Conservation (phyloP, 495 filamentous ascomycete genomes). For the Penicillium pulvis region DNA sequence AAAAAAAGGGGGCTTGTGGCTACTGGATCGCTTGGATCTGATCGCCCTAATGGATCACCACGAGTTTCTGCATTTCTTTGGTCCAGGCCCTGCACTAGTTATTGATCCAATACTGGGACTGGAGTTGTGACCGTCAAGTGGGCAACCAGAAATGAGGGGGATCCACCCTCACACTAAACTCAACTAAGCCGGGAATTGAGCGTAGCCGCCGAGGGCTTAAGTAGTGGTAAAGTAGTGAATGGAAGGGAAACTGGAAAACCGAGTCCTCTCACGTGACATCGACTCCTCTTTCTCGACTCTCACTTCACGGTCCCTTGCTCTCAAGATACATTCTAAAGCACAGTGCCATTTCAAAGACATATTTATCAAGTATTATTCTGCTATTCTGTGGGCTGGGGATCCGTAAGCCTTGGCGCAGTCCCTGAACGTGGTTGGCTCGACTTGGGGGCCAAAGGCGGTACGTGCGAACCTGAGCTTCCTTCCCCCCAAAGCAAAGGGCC, state of each 20-base stretch:
- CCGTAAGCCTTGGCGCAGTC: slow-evolving; percentile 14
- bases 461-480: slow-evolving; percentile 22
- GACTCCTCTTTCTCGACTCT: slow-evolving; percentile 26
- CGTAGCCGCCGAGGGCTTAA: slow-evolving; percentile 23
- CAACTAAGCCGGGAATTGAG: slow-evolving; percentile 1
- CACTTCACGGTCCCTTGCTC: not conserved
- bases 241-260: not conserved
- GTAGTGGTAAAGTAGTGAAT: slow-evolving; percentile 8
- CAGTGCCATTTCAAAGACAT: not conserved
- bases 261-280: slow-evolving; percentile 26
- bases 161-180: slow-evolving; percentile 2
- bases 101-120: slow-evolving; percentile 4
- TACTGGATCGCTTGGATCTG: not conserved
- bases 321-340: not conserved
- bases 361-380: slow-evolving; percentile 12
- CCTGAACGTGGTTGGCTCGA: slow-evolving; percentile 19
- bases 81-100: slow-evolving; percentile 24
- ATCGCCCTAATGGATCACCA: slow-evolving; percentile 19
- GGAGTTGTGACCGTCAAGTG: not conserved
- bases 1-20: slow-evolving; percentile 11
- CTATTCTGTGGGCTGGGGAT: slow-evolving; percentile 19
- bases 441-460: slow-evolving; percentile 31
- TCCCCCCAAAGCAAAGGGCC: slow-evolving; percentile 10
- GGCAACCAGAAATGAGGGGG: slow-evolving; percentile 2
- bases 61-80: slow-evolving; percentile 16